Conservation (phyloP, 768 basidiomycete species). For the Chalciporus piperatus region DNA sequence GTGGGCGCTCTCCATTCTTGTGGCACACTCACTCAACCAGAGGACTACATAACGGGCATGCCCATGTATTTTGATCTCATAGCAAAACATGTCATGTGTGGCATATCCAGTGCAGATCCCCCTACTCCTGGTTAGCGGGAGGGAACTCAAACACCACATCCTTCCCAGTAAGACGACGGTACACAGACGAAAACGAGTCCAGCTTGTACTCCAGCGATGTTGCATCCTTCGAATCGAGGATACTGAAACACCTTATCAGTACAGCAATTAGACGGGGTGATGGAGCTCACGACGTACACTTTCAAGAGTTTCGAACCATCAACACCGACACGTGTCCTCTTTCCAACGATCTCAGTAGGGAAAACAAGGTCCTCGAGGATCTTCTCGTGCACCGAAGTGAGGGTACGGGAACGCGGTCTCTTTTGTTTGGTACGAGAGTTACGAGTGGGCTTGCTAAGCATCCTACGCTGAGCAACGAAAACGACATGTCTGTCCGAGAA, state of each 20-base stretch:
- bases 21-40: slow-evolving; percentile 11
- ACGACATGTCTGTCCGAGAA: slow-evolving; percentile 99
- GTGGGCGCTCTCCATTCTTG: slow-evolving; percentile 22
- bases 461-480: slow-evolving; percentile 97
- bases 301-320: slow-evolving; percentile 95
- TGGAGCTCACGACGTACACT: slow-evolving; percentile 67
- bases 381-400: slow-evolving; percentile 96
- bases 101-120: slow-evolving; percentile 28
- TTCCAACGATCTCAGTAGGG: slow-evolving; percentile 98
- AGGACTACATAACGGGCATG: slow-evolving; percentile 33
- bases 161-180: slow-evolving; percentile 93
- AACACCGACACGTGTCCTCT: slow-evolving; percentile 89
- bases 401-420: slow-evolving; percentile 93
- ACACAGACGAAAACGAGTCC: slow-evolving; percentile 97
- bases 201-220: slow-evolving; percentile 99
- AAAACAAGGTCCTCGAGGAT: slow-evolving; percentile 98
- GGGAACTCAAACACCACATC: slow-evolving; percentile 96
- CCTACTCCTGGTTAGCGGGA: slow-evolving; percentile 67
- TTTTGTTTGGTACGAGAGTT: slow-evolving; percentile 92
- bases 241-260: slow-evolving; percentile 45
- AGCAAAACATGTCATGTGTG: slow-evolving; percentile 35
- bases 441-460: slow-evolving; percentile 96
- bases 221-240: slow-evolving; percentile 96
- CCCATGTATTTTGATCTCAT: slow-evolving; percentile 35
- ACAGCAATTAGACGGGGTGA: slow-evolving; percentile 8